Conservation (phyloP, 306 rosid genomes). For the Crotalaria pallida region DNA sequence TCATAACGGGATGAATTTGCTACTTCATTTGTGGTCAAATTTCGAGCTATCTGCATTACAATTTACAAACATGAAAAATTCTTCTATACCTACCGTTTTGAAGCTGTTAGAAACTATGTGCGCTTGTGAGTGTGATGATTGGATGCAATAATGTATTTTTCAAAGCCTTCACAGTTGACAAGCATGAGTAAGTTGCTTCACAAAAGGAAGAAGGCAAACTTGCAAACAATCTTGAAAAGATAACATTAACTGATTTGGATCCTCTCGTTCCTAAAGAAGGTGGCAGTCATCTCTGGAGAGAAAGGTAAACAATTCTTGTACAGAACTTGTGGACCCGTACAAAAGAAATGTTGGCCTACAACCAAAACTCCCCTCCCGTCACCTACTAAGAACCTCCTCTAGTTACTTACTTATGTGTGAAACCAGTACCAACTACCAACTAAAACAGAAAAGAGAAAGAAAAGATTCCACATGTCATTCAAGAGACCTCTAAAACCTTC, state of each 20-base stretch:
- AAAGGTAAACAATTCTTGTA: neutral
- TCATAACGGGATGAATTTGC: conserved; percentile 72
- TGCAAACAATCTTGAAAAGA: neutral
- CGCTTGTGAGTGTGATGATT: neutral
- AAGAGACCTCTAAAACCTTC: no score
- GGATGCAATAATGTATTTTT: neutral
- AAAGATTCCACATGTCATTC: no score
- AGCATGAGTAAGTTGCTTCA: neutral
- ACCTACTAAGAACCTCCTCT: neutral
- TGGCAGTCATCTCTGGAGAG: neutral
- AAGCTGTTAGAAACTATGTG: neutral
- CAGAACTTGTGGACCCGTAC: neutral
- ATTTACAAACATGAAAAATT: conserved; percentile 18
- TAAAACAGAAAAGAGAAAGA: no score
- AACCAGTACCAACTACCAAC: no score
- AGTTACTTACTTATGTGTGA: no score
- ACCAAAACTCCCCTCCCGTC: neutral
- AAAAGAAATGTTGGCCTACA: neutral
- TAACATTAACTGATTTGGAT: neutral
- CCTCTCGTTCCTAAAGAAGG: conserved; percentile 5
- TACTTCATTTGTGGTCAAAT: conserved; percentile 80
- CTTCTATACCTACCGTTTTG: neutral
- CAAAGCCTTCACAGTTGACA: neutral
- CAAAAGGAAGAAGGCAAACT: neutral
- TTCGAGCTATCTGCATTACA: conserved; percentile 74